These are phyloP conservation scores for Atalantia buxifolia DNA, from an alignment of 345 rosid genomes.

Conservation along the genomic window DNA sequence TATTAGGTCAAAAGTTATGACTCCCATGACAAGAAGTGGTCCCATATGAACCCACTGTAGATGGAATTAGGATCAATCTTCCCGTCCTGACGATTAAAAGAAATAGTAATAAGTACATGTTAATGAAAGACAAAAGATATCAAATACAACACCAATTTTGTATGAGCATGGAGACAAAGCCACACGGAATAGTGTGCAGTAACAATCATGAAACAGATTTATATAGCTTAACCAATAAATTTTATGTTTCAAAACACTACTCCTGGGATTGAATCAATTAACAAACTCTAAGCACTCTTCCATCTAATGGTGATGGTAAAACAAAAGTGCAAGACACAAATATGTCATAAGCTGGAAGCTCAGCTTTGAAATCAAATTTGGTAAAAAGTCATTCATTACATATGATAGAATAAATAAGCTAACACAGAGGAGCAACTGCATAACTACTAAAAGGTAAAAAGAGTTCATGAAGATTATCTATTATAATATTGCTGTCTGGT, in stretches of 20 bases:
- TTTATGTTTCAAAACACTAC: too few relatives aligned
- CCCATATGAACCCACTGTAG: constrained; percentile 34
- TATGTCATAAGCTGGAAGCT: neutral
- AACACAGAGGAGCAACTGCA: neutral
- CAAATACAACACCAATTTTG: neutral
- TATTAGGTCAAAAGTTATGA: neutral
- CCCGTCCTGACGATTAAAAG: constrained; percentile 17
- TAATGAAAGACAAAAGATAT: neutral
- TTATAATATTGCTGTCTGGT: neutral
- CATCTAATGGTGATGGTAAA: too few relatives aligned
- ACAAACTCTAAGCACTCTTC: too few relatives aligned
- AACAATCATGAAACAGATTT: too few relatives aligned
- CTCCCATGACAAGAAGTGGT: constrained; percentile 18
- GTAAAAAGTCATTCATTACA: neutral
- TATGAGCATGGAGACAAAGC: neutral
- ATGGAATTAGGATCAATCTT: constrained; percentile 12
- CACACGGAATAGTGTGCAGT: too few relatives aligned
- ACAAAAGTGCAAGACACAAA: too few relatives aligned
- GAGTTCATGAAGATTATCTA: neutral
- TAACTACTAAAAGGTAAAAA: neutral
- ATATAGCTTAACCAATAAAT: neutral
- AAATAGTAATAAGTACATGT: neutral
- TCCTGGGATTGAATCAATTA: too few relatives aligned
- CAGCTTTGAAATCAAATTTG: neutral
- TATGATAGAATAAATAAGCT: too few relatives aligned